A percentile compares a stretch with the other conserved stretches of the same genome.
These are phyloP conservation scores for Effrenium voratum DNA, from an alignment of 73 alveolate genomes.

Conservation along the genomic window DNA sequence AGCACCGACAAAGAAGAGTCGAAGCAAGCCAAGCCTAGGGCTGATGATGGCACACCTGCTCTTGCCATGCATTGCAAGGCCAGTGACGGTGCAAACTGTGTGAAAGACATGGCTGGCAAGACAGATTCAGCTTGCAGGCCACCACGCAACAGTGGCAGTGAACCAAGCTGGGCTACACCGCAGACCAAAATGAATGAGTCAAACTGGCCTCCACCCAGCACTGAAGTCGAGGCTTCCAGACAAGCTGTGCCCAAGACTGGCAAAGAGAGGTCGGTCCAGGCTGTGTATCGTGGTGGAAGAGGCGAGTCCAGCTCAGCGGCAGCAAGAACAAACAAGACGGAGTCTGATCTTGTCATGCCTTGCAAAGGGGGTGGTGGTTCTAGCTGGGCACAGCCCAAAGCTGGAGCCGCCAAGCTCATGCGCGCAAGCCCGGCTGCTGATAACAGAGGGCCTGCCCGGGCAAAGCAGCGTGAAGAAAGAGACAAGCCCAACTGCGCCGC, in stretches of 20 bases:
- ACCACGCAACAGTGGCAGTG: not conserved
- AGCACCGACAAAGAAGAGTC: not conserved
- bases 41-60: not conserved
- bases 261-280: not conserved
- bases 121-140: not conserved
- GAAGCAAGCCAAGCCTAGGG: not conserved
- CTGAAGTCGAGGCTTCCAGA: not conserved
- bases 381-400: not conserved
- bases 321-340: not conserved
- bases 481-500: not conserved
- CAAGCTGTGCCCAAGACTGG: not conserved
- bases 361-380: not conserved
- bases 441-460: not conserved
- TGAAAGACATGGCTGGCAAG: not conserved
- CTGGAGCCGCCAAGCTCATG: not conserved
- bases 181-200: not conserved
- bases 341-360: conserved; percentile 16
- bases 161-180: not conserved
- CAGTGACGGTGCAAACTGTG: not conserved
- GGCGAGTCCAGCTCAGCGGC: not conserved
- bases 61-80: not conserved
- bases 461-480: not conserved
- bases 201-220: not conserved
- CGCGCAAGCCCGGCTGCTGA: not conserved
- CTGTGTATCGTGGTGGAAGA: not conserved